Conservation (phyloP, 352 stramenopile species). For the Globisporangium spinosum region DNA sequence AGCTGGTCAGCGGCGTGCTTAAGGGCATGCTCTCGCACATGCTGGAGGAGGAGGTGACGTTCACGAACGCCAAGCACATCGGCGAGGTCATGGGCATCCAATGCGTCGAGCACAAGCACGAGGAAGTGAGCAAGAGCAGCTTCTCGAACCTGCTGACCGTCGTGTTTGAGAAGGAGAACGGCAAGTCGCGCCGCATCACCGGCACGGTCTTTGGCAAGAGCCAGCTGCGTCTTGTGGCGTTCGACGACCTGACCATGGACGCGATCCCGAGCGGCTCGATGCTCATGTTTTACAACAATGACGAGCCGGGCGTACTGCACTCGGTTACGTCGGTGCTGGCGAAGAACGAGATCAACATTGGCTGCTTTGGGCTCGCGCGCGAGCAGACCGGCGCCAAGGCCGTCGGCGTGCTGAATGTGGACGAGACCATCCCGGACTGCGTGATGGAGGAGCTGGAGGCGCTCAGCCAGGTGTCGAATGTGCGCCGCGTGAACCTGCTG, state of each 20-base stretch:
- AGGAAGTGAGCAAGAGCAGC: slow-evolving; percentile 64
- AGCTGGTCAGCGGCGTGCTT: slow-evolving; percentile 87
- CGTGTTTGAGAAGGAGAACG: slow-evolving; percentile 88
- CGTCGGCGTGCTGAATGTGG: slow-evolving; percentile 87
- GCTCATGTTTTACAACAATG: slow-evolving; percentile 93
- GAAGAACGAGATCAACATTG: slow-evolving; percentile 93
- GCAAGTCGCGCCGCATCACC: slow-evolving; percentile 55
- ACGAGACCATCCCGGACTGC: slow-evolving; percentile 81
- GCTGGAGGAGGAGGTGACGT: slow-evolving; percentile 90
- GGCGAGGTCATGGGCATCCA: slow-evolving; percentile 88
- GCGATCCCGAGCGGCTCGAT: slow-evolving; percentile 86
- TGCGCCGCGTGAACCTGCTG: slow-evolving; percentile 82
- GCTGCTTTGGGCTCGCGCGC: slow-evolving; percentile 87
- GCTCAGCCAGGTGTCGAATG: slow-evolving; percentile 74
- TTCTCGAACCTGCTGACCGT: slow-evolving; percentile 91
- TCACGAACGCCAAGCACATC: slow-evolving; percentile 82
- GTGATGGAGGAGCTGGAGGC: slow-evolving; percentile 83
- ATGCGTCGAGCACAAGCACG: slow-evolving; percentile 89
- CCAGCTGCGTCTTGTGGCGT: slow-evolving; percentile 85
- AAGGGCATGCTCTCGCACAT: slow-evolving; percentile 90
- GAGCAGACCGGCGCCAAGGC: slow-evolving; percentile 59
- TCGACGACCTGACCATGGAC: slow-evolving; percentile 87
- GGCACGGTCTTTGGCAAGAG: slow-evolving; percentile 88
- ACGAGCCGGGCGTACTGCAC: slow-evolving; percentile 92
- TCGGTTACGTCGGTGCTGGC: slow-evolving; percentile 93